phyloP scores from a whole-genome alignment of 371 early-diverging fungal genomes.

The Syncephalis fuscata region DNA sequence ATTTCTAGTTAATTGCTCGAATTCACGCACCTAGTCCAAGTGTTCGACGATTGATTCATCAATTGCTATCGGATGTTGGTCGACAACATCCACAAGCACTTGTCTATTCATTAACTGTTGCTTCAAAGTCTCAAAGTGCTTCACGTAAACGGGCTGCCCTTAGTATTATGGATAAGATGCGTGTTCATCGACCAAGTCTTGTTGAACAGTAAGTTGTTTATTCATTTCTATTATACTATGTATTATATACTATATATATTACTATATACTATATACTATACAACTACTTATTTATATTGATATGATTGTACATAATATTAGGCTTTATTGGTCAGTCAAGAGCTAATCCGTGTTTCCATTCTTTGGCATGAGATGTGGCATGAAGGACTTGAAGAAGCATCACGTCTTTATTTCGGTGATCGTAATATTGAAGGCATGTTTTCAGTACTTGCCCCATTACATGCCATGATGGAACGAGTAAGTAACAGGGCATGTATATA shows the following conservation, averaged over 20 bases:
- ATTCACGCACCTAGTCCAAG: constrained; percentile 74
- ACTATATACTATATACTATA: too few relatives aligned
- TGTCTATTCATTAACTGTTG: constrained; percentile 90
- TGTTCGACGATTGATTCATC: constrained; percentile 77
- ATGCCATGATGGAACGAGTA: constrained; percentile 80
- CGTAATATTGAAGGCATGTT: constrained; percentile 87
- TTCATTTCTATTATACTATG: background rate
- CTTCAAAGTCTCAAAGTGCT: constrained; percentile 78
- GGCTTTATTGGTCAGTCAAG: constrained; percentile 88
- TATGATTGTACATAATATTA: too few relatives aligned
- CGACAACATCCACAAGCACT: constrained; percentile 94
- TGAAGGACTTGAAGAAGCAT: constrained; percentile 88
- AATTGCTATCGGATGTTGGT: constrained; percentile 82
- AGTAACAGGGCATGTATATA: too few relatives aligned
- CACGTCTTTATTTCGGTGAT: constrained; percentile 70
- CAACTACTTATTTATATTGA: too few relatives aligned
- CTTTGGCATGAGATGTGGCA: constrained; percentile 98
- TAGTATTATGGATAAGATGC: constrained; percentile 86
- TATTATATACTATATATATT: too few relatives aligned
- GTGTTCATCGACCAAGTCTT: constrained; percentile 58
- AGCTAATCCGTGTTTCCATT: constrained; percentile 92
- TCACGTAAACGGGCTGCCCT: constrained; percentile 69
- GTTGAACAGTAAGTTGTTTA: constrained; percentile 95
- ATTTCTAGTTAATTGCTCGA: constrained; percentile 67
- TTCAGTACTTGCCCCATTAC: constrained; percentile 72